Conservation (phyloP, 1,284 basidiomycete genomes). For the Cystobasidium pallidum region DNA sequence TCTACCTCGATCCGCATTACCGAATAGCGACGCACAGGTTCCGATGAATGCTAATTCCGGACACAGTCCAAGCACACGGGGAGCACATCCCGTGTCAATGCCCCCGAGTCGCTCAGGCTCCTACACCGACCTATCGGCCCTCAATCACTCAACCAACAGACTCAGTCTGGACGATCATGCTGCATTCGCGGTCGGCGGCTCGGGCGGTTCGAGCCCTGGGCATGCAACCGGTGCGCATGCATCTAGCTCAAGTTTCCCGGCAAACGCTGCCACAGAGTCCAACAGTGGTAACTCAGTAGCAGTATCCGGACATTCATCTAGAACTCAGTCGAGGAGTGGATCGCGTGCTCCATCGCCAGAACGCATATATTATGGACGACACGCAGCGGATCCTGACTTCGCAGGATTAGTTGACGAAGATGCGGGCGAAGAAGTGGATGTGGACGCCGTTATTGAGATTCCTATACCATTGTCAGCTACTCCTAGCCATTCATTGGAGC, state of each 20-base stretch:
- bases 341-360: slow-evolving; percentile 29
- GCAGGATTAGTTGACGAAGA: slow-evolving; percentile 37
- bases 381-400: slow-evolving; percentile 36
- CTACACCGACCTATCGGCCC: slow-evolving; percentile 20
- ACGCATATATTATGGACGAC: slow-evolving; percentile 37
- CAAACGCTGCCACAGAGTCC: background rate
- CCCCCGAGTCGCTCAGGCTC: slow-evolving; percentile 28
- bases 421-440: slow-evolving; percentile 58
- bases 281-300: slow-evolving; percentile 3
- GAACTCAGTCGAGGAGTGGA: slow-evolving; percentile 14
- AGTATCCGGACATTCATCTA: slow-evolving; percentile 15
- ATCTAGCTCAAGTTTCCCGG: slow-evolving; percentile 8
- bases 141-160: slow-evolving; percentile 16
- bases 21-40: background rate
- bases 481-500: slow-evolving; percentile 64
- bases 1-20: slow-evolving; percentile 49
- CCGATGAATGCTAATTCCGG: background rate
- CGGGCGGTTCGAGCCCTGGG: background rate
- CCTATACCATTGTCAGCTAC: slow-evolving; percentile 60
- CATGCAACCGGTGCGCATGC: background rate
- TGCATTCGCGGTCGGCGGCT: slow-evolving; percentile 6
- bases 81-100: slow-evolving; percentile 28
- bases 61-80: slow-evolving; percentile 31
- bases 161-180: slow-evolving; percentile 40
- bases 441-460: slow-evolving; percentile 59